Evolutionary conservation across 78 protist genomes (phyloP), one percentile per base, ranked within the genome.

Genomic region (Dictyostelium firmibasis): DNA sequence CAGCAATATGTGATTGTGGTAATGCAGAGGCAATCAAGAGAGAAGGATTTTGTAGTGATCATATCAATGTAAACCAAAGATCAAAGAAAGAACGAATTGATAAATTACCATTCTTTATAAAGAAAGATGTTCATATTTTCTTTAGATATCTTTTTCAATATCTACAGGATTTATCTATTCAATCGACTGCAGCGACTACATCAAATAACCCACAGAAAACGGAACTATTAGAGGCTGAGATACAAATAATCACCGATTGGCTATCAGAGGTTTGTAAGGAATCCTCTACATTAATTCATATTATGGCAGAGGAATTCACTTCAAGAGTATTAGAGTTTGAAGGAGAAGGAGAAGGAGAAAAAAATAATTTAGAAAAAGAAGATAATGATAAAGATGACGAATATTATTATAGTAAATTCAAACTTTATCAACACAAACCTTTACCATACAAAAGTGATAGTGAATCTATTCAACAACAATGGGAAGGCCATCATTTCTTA

Each of bases 1-100:
- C 92, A 27, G 94, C 94, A 23, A 87, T 89, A n/a, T 89, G 94
- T 81, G 94, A 89, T 81, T 89, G 94, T 69, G 94, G 94, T 70
- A 89, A 89, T 81, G 14, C 87, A 41, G 94, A 89, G 44, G 84
- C 94, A n/a, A 33, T 81, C 0, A 81, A 81, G 23, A 70, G 62
- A 36, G 23, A 44, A 14, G 81, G 83, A 25, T 89, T 89, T 41
- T 89, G 94, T 70, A 5, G 36, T 16, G 84, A 69, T 2, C 94
- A 89, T 47, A n/a, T 36, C 4, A 81, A 81, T 47, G 94, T 81
- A 7, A 81, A 89, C 35, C 87, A 89, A 81, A 25, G 27, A 2
- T 64, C 72, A 23, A 75, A 81, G 38, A 36, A 64, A 14, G 60
- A 70, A 64, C 93, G 74, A 14, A 78, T 38, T 25, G 44, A 70